These are phyloP conservation scores for Usnea hakonensis DNA, from an alignment of 495 filamentous ascomycete species.

Conservation along the genomic window DNA sequence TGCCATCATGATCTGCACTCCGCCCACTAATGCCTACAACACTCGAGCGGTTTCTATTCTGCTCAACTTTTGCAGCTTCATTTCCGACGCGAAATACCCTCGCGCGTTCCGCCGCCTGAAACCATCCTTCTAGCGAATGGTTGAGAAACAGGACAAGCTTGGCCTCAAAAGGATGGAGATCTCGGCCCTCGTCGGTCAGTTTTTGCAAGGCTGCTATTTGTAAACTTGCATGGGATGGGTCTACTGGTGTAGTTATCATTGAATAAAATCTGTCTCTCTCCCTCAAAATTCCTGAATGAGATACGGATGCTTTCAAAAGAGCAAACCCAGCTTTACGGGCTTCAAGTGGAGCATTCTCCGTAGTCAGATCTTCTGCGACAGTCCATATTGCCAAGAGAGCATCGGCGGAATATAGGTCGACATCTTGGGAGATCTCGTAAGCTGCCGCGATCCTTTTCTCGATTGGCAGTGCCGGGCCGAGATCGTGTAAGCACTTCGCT, in stretches of 20 bases:
- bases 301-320: conserved; percentile 56
- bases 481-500: conserved; percentile 28
- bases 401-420: conserved; percentile 7
- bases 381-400: conserved; percentile 47
- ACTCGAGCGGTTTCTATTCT: not conserved
- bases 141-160: conserved; percentile 52
- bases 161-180: conserved; percentile 58
- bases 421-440: conserved; percentile 29
- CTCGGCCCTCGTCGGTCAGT: conserved; percentile 55
- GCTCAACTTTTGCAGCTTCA: not conserved
- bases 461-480: conserved; percentile 32
- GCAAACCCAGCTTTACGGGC: conserved; percentile 52
- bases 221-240: conserved; percentile 52
- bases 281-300: conserved; percentile 50
- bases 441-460: conserved; percentile 47
- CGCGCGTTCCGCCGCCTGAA: conserved; percentile 44
- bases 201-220: conserved; percentile 55
- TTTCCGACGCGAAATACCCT: conserved; percentile 1
- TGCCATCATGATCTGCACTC: conserved; percentile 1
- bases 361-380: conserved; percentile 56
- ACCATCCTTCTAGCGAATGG: conserved; percentile 48
- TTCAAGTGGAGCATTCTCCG: conserved; percentile 43
- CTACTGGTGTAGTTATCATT: conserved; percentile 43
- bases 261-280: conserved; percentile 60
- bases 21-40: not conserved